Base-by-base conservation (phyloP, 441 rosid species). In the Erodium trifolium region DNA sequence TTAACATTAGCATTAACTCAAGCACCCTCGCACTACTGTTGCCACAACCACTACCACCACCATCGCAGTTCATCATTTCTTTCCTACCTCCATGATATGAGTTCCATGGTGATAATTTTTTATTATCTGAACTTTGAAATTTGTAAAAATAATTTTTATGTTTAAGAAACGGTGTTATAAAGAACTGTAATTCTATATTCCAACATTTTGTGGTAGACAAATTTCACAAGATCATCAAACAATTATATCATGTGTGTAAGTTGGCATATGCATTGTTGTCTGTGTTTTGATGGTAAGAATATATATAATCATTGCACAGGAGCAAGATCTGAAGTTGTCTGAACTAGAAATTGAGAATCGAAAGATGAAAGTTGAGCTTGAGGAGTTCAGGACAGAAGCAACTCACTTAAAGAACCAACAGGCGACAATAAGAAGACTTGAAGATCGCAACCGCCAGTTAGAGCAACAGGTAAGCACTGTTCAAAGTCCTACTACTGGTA, bases 301-400 rank as follows among this genome's bases (percentile, higher is more conserved):
- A 31, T 2, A 3, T 70, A 31, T 2, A 59, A 68, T 43, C 51
- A 71, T 39, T 82, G 78, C 65, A 60, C 83, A 94, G 98, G 99
- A 94, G 74, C 98, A 86, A 87, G 98, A 92, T 83, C 80, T 82
- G 67, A 92, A 89, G 75, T 65, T 94, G 70, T 84, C 97, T 62
- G 98, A 92, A 74, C 79, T 90, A 71, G 99, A 94, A 78, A 83
- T 96, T 57, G 99, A 90, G 78, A 94, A 88, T 78, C 83, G 99
- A 67, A 94, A 92, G 83, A 92, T 92, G 97, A 94, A 90, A 84
- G 84, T 92, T 73, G 98, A 94, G 83, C 92, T 94, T 74, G 99
- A 94, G 80, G 98, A 94, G 75, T 94, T 75, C 82, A 83, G 99
- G 79, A 82, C 93, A 4, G 99, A 94, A 84, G 97, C 99, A 55